phyloP scores from a whole-genome alignment of 768 basidiomycete species.

The Lentinula edodes region DNA sequence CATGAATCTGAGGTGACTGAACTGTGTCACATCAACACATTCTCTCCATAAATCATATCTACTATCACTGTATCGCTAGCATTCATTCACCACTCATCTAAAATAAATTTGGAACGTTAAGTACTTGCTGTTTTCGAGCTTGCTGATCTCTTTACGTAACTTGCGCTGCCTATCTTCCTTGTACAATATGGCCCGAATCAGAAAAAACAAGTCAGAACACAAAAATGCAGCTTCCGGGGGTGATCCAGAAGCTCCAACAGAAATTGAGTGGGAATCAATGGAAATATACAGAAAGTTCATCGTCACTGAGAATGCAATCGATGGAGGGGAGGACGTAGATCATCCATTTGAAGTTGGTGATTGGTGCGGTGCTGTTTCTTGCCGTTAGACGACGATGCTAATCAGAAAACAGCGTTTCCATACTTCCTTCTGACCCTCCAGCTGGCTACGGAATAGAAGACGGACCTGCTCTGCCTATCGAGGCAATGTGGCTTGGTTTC shows the following conservation, averaged over 20 bases:
- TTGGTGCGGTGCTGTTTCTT: neutral
- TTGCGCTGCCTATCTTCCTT: neutral
- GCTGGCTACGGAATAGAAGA: neutral
- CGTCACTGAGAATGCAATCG: neutral
- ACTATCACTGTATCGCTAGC: neutral
- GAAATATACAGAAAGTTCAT: neutral
- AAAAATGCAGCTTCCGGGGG: neutral
- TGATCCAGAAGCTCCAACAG: neutral
- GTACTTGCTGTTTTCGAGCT: too few species aligned
- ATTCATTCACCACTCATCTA: neutral
- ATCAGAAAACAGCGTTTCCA: neutral
- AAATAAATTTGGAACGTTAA: too few species aligned
- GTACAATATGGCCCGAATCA: neutral
- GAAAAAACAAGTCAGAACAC: neutral
- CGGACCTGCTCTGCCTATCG: neutral
- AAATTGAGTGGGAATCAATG: neutral
- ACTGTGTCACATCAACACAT: neutral
- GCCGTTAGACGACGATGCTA: too few species aligned
- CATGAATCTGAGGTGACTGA: too few species aligned
- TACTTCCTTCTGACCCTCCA: constrained; percentile 2
- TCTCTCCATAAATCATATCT: too few species aligned
- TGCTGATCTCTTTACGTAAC: neutral
- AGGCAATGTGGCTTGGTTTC: neutral
- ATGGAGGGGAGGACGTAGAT: neutral
- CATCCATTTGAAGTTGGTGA: neutral